Evolutionary conservation across 2,329 filamentous ascomycete genomes (phyloP).

Genomic region (Rhinocladiella mackenziei): DNA sequence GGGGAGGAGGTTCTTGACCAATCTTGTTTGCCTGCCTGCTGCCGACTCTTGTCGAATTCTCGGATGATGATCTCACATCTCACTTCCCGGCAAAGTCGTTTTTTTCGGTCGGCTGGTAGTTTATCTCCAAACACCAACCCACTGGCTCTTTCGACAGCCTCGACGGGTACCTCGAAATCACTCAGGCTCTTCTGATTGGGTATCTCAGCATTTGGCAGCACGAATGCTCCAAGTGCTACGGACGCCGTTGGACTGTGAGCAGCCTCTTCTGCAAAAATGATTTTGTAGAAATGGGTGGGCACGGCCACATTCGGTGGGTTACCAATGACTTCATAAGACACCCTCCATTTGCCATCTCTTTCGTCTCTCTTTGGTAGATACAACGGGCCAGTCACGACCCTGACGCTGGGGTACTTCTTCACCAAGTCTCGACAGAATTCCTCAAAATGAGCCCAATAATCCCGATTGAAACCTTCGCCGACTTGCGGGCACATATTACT

Average conservation of each 20-base stretch:
- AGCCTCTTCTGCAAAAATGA: slow-evolving; percentile 91
- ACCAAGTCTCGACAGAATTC: slow-evolving; percentile 90
- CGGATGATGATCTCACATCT: slow-evolving; percentile 76
- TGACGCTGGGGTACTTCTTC: slow-evolving; percentile 73
- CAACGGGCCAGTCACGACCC: slow-evolving; percentile 87
- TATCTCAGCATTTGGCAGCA: slow-evolving; percentile 87
- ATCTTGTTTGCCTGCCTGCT: slow-evolving; percentile 37
- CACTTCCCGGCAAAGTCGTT: slow-evolving; percentile 80
- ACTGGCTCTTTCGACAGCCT: slow-evolving; percentile 85
- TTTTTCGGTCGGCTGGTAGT: slow-evolving; percentile 68
- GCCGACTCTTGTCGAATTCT: slow-evolving; percentile 64
- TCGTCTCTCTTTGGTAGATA: slow-evolving; percentile 84
- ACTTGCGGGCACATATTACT: slow-evolving; percentile 99
- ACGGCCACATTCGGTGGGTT: slow-evolving; percentile 90
- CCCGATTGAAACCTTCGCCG: slow-evolving; percentile 94
- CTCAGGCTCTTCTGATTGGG: slow-evolving; percentile 78
- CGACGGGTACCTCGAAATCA: slow-evolving; percentile 92
- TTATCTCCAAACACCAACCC: slow-evolving; percentile 86
- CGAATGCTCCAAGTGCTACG: slow-evolving; percentile 89
- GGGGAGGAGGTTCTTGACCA: too few relatives aligned
- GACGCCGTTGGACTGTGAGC: slow-evolving; percentile 55
- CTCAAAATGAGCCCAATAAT: slow-evolving; percentile 99
- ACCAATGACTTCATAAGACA: slow-evolving; percentile 93
- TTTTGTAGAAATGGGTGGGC: slow-evolving; percentile 98
- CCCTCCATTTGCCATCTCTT: slow-evolving; percentile 87